Base-by-base conservation (phyloP, 345 rosid genomes). In the Punica granatum region DNA sequence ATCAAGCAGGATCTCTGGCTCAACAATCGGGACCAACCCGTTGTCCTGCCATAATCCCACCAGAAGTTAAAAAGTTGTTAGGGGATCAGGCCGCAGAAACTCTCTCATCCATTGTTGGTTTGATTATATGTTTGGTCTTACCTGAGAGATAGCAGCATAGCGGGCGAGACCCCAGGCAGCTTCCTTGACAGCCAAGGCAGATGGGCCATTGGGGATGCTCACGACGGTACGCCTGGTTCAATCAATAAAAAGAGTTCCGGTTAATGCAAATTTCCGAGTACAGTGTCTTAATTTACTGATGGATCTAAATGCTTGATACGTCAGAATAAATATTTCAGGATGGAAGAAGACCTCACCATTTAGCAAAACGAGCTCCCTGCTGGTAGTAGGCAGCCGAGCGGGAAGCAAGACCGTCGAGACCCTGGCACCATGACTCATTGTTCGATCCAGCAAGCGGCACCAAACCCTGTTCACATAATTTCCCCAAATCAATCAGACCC, bases 81-180 rank as follows among this genome's bases (percentile, higher is more conserved):
- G 58, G n/a, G n/a, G 9, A n/a, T 30, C 34, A 12, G 9, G 33
- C 61, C 26, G 31, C 58, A 3, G 26, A 26, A 28, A 2, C 12
- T 15, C 11, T 26, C 25, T 13, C 1, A 12, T 11, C 34, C 19
- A 30, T 3, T 56, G 61, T 12, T 36, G 19, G 19, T 63, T 37
- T 35, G 18, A 31, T 66, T 33, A 32, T 16, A 43, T 21, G 37
- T 13, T 13, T 35, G n/a, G 1, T 25, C 69, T 60, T 75, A 88
- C 99, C 71, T 94, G 99, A 48, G 96, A 83, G 70, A 94, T 89
- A 73, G 96, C 89, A 59, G 96, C 99, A 66, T 94, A 91, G 63
- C 99, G 90, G 33, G 99, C 97, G 62, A 94, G 96, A 48, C 99
- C 99, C 99, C 99, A 90, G 69, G 99, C 96, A 8, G 99, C 97